These are phyloP conservation scores for Zygosaccharomyces pseudobailii DNA, from an alignment of 1,139 yeast genomes.

Conservation along the genomic window DNA sequence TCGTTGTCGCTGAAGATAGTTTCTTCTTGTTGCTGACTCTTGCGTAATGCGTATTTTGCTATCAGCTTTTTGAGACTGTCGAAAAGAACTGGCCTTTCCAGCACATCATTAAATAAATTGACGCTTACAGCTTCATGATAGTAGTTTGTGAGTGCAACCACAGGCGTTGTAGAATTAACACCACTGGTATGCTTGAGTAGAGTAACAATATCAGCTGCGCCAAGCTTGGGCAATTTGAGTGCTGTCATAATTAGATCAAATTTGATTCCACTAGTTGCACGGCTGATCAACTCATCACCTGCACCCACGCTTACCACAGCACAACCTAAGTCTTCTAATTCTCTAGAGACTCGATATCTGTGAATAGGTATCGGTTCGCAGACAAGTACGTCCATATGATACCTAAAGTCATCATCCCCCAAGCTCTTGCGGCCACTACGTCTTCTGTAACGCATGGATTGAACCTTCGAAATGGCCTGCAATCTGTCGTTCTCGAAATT, in stretches of 20 bases:
- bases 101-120: constrained; percentile 61
- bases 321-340: constrained; percentile 71
- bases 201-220: constrained; percentile 71
- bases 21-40: constrained; percentile 32
- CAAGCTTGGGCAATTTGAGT: constrained; percentile 58
- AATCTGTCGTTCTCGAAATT: constrained; percentile 27
- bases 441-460: constrained; percentile 29
- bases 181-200: constrained; percentile 74
- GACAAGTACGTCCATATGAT: constrained; percentile 57
- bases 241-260: constrained; percentile 84
- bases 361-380: constrained; percentile 88
- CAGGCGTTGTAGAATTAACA: constrained; percentile 69
- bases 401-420: constrained; percentile 19
- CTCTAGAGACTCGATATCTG: constrained; percentile 60
- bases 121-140: constrained; percentile 60
- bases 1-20: constrained; percentile 32
- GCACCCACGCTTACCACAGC: constrained; percentile 72
- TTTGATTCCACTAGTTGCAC: constrained; percentile 78
- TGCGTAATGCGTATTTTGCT: constrained; percentile 31
- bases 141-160: constrained; percentile 71
- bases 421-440: constrained; percentile 29
- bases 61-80: constrained; percentile 38
- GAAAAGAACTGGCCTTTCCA: constrained; percentile 69
- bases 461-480: constrained; percentile 30
- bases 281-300: constrained; percentile 77